Conservation (phyloP, 2,329 filamentous ascomycete genomes). For the Penicillium sp. region DNA sequence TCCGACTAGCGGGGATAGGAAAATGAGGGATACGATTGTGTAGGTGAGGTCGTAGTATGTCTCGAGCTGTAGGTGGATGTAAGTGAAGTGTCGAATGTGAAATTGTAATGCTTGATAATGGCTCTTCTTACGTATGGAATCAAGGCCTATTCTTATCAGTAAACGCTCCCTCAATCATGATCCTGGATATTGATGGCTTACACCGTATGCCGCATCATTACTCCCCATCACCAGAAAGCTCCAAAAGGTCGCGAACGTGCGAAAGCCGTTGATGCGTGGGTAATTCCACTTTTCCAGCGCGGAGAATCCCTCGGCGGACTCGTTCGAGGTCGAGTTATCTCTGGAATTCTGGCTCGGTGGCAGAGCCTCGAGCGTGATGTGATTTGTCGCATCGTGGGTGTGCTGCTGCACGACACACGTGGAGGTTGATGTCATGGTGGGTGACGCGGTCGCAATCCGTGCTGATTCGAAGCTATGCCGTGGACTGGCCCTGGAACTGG, state of each 20-base stretch:
- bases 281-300: slow-evolving; percentile 51
- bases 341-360: slow-evolving; percentile 6
- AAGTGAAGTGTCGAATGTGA: not conserved
- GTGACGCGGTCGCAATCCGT: not conserved
- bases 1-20: slow-evolving; percentile 51
- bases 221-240: slow-evolving; percentile 60
- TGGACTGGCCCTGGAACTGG: not conserved
- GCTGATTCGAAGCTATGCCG: not conserved
- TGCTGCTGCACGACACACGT: slow-evolving; percentile 10
- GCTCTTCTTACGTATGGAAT: not conserved
- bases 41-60: slow-evolving; percentile 50
- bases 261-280: slow-evolving; percentile 51
- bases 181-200: slow-evolving; percentile 35
- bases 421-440: slow-evolving; percentile 17
- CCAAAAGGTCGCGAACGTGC: slow-evolving; percentile 58
- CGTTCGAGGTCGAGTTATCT: not conserved
- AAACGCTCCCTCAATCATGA: not conserved
- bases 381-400: slow-evolving; percentile 5
- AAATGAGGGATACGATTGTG: slow-evolving; percentile 52
- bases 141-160: not conserved
- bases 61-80: slow-evolving; percentile 43
- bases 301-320: slow-evolving; percentile 7
- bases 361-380: slow-evolving; percentile 18
- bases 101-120: not conserved
- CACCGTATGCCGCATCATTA: slow-evolving; percentile 61